These are phyloP conservation scores for Dipodascus albidus DNA, from an alignment of 805 yeast species.

Conservation along the genomic window DNA sequence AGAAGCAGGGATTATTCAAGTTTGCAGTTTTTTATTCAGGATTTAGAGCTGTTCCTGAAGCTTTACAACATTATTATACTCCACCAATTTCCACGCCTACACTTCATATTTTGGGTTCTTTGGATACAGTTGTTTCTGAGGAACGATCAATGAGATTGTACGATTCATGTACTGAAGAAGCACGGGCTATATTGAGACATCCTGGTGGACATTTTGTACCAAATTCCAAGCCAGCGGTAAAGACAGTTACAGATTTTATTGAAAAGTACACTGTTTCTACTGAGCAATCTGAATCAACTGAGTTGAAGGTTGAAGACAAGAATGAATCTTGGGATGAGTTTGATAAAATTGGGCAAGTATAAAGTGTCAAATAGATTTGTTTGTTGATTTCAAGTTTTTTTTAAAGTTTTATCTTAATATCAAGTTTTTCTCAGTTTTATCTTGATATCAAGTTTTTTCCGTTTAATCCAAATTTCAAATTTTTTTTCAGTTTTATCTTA, in stretches of 20 bases:
- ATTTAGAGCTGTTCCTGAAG: slow-evolving; percentile 21
- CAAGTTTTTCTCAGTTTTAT: no score
- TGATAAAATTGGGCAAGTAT: slow-evolving; percentile 23
- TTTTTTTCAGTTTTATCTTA: no score
- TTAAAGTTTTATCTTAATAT: no score
- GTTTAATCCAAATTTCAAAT: no score
- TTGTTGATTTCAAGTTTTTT: no score
- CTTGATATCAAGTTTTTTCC: no score
- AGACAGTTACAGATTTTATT: slow-evolving; percentile 19
- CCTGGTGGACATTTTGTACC: slow-evolving; percentile 99
- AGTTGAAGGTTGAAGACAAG: slow-evolving; percentile 1
- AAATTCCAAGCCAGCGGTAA: slow-evolving; percentile 50
- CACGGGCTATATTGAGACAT: slow-evolving; percentile 48
- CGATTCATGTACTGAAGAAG: slow-evolving; percentile 34
- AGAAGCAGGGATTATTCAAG: slow-evolving; percentile 39
- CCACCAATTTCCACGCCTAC: slow-evolving; percentile 29
- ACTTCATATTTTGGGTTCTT: slow-evolving; percentile 76
- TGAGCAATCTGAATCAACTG: neutral
- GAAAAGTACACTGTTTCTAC: neutral
- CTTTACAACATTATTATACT: slow-evolving; percentile 23
- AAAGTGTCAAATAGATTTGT: no score
- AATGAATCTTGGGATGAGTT: slow-evolving; percentile 25
- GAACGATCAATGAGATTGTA: slow-evolving; percentile 55
- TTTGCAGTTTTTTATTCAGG: slow-evolving; percentile 75
- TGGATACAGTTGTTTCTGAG: slow-evolving; percentile 76